Evolutionary conservation across 148 eudicot species (phyloP).

Genomic region (Rhododendron ferrugineum): DNA sequence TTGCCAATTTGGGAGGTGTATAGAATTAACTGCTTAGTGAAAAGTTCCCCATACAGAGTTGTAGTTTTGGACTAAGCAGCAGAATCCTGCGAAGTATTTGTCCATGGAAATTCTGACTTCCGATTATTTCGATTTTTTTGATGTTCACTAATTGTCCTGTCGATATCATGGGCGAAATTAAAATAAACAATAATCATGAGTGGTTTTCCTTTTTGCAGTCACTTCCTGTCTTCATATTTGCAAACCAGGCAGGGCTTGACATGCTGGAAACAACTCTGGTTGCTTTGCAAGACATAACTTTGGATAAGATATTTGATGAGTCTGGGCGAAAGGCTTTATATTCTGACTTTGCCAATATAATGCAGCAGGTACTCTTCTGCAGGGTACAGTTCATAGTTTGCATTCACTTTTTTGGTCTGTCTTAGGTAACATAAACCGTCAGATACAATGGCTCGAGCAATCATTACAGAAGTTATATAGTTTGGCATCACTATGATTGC

Average conservation of each 20-base stretch:
- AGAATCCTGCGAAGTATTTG: neutral
- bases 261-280: conserved; percentile 95
- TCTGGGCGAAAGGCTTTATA: conserved; percentile 58
- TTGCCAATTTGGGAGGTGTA: neutral
- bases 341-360: conserved; percentile 67
- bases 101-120: neutral
- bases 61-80: neutral
- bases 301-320: conserved; percentile 86
- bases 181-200: neutral
- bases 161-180: neutral
- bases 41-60: neutral
- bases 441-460: neutral
- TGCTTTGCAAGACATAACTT: conserved; percentile 80
- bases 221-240: conserved; percentile 79
- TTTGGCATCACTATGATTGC: neutral
- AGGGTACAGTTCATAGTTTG: neutral
- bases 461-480: neutral
- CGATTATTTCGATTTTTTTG: too few species aligned
- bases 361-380: conserved; percentile 66
- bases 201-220: conserved; percentile 50
- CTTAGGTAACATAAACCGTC: neutral
- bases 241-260: conserved; percentile 94
- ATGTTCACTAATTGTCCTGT: neutral
- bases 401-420: neutral
- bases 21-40: neutral